A percentile compares a stretch with the other conserved stretches of the same genome.
Evolutionary conservation across 2,329 filamentous ascomycete genomes (phyloP).

Genomic region (Fusarium goolgardi): DNA sequence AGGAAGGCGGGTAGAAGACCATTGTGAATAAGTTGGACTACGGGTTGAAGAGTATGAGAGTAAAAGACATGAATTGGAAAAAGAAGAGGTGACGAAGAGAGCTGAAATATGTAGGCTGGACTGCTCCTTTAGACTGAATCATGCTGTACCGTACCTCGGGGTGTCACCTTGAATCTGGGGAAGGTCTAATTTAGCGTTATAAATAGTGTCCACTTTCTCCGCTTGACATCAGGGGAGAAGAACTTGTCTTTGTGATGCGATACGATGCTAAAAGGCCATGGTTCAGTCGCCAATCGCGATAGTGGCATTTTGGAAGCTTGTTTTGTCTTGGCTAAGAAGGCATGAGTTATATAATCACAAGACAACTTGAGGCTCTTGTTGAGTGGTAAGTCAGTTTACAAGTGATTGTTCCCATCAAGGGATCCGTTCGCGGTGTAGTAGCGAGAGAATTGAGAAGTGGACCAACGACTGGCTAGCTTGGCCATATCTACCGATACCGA

Average conservation of each 20-base stretch:
- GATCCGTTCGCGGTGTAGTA: background rate
- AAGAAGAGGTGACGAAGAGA: slow-evolving; percentile 9
- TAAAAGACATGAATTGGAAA: background rate
- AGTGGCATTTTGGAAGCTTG: background rate
- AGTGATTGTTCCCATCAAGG: too few relatives aligned
- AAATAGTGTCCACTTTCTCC: slow-evolving; percentile 23
- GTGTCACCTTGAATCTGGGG: slow-evolving; percentile 26
- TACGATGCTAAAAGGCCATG: background rate
- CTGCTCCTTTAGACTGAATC: background rate
- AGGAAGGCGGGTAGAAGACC: slow-evolving; percentile 71
- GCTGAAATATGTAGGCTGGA: slow-evolving; percentile 26
- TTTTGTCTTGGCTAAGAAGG: background rate
- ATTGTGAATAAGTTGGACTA: slow-evolving; percentile 47
- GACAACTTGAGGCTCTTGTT: background rate
- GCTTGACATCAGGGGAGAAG: slow-evolving; percentile 10
- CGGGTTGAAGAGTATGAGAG: background rate
- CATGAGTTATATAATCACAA: background rate
- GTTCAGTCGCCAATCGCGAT: slow-evolving; percentile 3
- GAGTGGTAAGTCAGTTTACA: background rate
- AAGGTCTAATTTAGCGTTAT: slow-evolving; percentile 29
- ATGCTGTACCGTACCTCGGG: slow-evolving; percentile 1
- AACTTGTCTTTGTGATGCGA: slow-evolving; percentile 1
- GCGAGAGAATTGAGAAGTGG: slow-evolving; percentile 2
- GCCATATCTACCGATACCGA: slow-evolving; percentile 2
- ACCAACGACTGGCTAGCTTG: background rate